Evolutionary conservation across 164 flowering plant genomes (phyloP), one percentile per base, ranked within the genome.

Genomic region (Vitis vinifera): DNA sequence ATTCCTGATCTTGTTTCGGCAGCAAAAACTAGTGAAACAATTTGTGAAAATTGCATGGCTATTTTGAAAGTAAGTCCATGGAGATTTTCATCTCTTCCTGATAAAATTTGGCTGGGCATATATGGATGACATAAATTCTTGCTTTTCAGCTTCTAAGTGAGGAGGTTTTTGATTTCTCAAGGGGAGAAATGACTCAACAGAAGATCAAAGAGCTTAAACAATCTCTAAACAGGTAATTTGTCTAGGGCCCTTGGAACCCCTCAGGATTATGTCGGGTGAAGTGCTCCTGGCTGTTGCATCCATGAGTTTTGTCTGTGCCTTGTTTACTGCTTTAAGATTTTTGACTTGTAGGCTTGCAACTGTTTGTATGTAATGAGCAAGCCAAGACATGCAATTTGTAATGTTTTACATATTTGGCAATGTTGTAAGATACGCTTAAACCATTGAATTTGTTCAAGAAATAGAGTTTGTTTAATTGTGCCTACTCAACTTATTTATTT

Each of bases 11-110:
- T 95, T 57, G 93, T 95, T 80, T 79, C 93, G 44, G 99, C 99
- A 19, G 99, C 99, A 62, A 95, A 87, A 80, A 89, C 97, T 53
- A 95, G 97, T 80, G 99, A 95, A 84, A 95, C 99, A 53, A 88
- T 95, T 66, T 95, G 99, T 76, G 99, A 95, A 75, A 95, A 95
- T 74, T 95, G 99, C 92, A 95, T 95, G 99, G 88, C 90, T 23
- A 95, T 95, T 63, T 77, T 95, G 77, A 95, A 95, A 84, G 99
- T 93, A 80, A 67, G 86, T 59, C 1, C 52, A 1, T 19, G 47
- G 44, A 37, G 44, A 6, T 17, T 51, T 13, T 11, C 15, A 30
- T 27, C 16, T 13, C 13, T 64, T 55, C 48, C 13, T 48, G 44
- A 10, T 57, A 9, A 12, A 12, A 6, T 51, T 12, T 19, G 47